Evolutionary conservation across 148 eudicot genomes (phyloP).

Genomic region (Vaccinium macrocarpon): DNA sequence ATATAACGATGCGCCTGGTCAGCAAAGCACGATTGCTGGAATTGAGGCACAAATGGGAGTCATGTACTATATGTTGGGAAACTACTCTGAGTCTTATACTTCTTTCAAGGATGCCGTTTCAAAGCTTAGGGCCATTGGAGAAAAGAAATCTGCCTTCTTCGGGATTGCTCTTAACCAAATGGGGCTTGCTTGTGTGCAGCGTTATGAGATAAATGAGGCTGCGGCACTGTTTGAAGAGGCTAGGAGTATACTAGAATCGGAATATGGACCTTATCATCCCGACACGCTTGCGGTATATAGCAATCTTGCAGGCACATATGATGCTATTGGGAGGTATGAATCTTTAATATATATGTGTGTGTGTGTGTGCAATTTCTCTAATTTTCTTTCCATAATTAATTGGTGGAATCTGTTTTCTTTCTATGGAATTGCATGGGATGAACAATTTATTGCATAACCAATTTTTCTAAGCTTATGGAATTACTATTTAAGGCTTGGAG

Average conservation of each 20-base stretch:
- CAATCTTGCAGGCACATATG: slow-evolving; percentile 97
- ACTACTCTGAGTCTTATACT: slow-evolving; percentile 68
- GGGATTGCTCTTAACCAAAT: slow-evolving; percentile 96
- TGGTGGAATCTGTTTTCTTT: not conserved
- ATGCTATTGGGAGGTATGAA: slow-evolving; percentile 91
- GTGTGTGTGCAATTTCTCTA: not conserved
- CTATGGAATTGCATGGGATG: not conserved
- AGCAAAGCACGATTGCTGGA: slow-evolving; percentile 92
- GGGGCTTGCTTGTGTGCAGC: slow-evolving; percentile 96
- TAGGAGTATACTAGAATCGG: slow-evolving; percentile 73
- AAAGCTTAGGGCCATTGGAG: slow-evolving; percentile 85
- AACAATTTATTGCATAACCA: not conserved
- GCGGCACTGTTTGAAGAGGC: slow-evolving; percentile 87
- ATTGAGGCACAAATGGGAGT: slow-evolving; percentile 99
- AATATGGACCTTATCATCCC: slow-evolving; percentile 87
- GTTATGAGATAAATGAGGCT: slow-evolving; percentile 85
- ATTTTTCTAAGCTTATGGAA: not conserved
- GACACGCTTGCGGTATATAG: slow-evolving; percentile 97
- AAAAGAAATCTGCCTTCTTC: slow-evolving; percentile 91
- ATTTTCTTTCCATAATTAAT: not conserved
- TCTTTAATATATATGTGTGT: not conserved
- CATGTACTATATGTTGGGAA: slow-evolving; percentile 80
- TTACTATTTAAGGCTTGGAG: not conserved
- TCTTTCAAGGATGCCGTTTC: slow-evolving; percentile 62
- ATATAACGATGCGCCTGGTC: slow-evolving; percentile 87